These are phyloP conservation scores for Neckera pumila DNA, from an alignment of 225 moss, liverwort and hornwort genomes.

Conservation along the genomic window DNA sequence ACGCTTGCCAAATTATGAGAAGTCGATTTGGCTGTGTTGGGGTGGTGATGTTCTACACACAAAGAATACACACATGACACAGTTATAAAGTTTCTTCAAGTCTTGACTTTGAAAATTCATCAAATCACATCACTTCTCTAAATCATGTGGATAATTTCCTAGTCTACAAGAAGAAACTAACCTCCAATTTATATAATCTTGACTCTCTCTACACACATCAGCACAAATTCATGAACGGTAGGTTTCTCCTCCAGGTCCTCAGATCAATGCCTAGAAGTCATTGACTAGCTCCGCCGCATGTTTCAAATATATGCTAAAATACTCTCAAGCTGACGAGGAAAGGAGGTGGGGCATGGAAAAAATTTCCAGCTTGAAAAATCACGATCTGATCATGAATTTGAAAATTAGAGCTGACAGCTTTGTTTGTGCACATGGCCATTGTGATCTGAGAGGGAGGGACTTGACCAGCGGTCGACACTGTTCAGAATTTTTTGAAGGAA, in stretches of 20 bases:
- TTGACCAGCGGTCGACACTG: neutral
- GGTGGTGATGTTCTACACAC: neutral
- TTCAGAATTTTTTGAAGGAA: neutral
- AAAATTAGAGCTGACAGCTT: neutral
- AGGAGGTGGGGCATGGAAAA: neutral
- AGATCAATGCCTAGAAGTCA: too few species aligned
- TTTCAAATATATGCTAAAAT: neutral
- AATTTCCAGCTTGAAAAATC: neutral
- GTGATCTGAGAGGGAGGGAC: neutral
- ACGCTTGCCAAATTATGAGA: neutral
- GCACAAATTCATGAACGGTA: neutral
- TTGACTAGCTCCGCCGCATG: neutral
- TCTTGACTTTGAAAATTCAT: neutral
- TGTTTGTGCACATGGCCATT: neutral
- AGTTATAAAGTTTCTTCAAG: neutral
- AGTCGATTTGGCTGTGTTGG: neutral
- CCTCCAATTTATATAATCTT: neutral
- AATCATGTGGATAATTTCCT: too few species aligned
- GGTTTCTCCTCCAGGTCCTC: neutral
- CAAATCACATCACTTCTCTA: neutral
- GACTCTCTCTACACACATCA: neutral
- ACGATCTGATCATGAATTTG: neutral
- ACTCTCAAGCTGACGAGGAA: neutral
- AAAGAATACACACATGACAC: neutral
- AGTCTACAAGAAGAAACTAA: neutral